Base-by-base conservation (phyloP, 2,329 filamentous ascomycete genomes). In the Aspergillus ruber region DNA sequence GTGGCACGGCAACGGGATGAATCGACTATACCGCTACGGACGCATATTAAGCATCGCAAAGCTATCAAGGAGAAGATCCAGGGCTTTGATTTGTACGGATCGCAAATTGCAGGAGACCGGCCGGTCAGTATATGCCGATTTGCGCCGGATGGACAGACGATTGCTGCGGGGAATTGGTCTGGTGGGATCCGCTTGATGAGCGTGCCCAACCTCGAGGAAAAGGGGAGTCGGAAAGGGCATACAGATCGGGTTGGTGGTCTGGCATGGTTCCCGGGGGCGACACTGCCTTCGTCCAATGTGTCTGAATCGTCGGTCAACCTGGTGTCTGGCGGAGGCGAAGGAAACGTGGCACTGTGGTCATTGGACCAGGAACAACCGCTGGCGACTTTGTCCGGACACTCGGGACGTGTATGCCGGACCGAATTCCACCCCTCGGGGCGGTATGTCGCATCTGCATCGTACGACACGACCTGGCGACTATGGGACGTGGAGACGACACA, bases 391-490 rank as follows among this genome's bases (percentile, higher is more conserved):
- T 79, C 84, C 20, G 93, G 91, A 1, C 93, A 98, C 63, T 84
- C 81, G 4, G 87, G 86, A 46, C 84, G 93, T 51, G 90, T 98
- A 7, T 95, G 90, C 59, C 83, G 91, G 48, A 85, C 95, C 10
- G 93, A 95, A 50, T 95, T 97, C 62, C 93, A 98, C 57, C 93
- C 93, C 0, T 95, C 88, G 0, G 91, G 91, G 3, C 80, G 80
- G 52, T 97, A 91, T 61, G 75, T 97, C 5, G 93, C 91, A 4
- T 95, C 90, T 1, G 93, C 93, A 6, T 95, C 90, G 0, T 93
- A 93, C 60, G 93, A 98, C 64, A 95, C 90, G 2, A 95, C 93
- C 0, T 98, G 93, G 93, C 83, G 91, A 40, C 75, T 98, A 29
- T 98, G 93, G 91, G 91, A 97, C 64, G 82, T 97, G 0, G 84